These are phyloP conservation scores for Mucor lusitanicus DNA, from an alignment of 371 early-diverging fungal genomes.

Conservation along the genomic window DNA sequence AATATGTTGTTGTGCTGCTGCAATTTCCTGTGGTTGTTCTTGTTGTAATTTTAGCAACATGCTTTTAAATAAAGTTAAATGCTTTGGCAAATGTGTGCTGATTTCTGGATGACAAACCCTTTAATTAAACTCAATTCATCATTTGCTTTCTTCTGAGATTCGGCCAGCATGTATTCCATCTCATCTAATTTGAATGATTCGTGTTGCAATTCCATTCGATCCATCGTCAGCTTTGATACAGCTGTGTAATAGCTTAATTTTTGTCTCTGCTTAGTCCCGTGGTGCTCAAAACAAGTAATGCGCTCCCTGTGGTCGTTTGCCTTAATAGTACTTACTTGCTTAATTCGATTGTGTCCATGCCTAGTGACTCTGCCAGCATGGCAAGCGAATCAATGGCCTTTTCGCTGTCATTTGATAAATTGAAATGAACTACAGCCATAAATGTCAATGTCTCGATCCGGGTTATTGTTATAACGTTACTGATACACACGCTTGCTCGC, in stretches of 20 bases:
- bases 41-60: constrained; percentile 5
- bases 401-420: background rate
- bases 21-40: background rate
- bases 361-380: constrained; percentile 1
- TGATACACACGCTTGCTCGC: background rate
- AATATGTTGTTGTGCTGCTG: background rate
- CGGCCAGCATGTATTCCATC: constrained; percentile 5
- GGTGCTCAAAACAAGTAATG: background rate
- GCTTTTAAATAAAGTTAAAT: background rate
- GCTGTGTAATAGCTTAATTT: constrained; percentile 16
- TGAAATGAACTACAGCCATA: background rate
- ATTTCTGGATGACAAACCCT: background rate
- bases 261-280: background rate
- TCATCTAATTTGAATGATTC: constrained; percentile 1
- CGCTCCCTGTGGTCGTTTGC: background rate
- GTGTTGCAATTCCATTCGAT: constrained; percentile 2
- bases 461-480: background rate
- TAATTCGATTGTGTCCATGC: constrained; percentile 10
- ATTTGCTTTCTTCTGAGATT: background rate
- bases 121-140: constrained; percentile 6
- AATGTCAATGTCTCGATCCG: background rate
- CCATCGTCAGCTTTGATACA: constrained; percentile 4
- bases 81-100: background rate
- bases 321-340: constrained; percentile 16
- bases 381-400: constrained; percentile 5